These are phyloP conservation scores for Hypoxylon sp. DNA, from an alignment of 2,329 filamentous ascomycete species.

Conservation along the genomic window DNA sequence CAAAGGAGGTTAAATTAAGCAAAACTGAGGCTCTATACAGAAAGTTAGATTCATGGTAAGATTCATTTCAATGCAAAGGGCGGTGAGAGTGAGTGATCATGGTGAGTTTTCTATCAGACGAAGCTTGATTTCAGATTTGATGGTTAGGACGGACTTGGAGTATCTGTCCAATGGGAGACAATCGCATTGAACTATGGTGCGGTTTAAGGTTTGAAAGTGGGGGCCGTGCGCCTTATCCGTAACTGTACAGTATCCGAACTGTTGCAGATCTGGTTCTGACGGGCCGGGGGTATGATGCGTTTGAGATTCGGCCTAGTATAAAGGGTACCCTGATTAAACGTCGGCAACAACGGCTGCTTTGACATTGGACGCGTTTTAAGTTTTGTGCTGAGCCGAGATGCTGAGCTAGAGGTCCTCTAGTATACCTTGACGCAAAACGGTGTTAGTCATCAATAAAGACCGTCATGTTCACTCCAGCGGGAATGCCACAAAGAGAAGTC, in stretches of 20 bases:
- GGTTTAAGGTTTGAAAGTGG: constrained; percentile 32
- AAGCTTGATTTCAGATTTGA: constrained; percentile 14
- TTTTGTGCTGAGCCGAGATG: background rate
- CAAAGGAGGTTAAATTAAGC: background rate
- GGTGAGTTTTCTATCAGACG: constrained; percentile 15
- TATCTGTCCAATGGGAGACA: background rate
- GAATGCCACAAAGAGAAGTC: background rate
- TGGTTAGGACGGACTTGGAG: constrained; percentile 1
- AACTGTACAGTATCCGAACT: constrained; percentile 18
- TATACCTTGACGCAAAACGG: too few species aligned
- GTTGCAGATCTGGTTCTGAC: constrained; percentile 31
- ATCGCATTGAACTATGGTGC: constrained; percentile 25
- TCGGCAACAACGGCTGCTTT: background rate
- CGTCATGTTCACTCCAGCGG: background rate
- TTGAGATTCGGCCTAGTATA: constrained; percentile 24
- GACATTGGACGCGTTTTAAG: background rate
- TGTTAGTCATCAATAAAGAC: constrained; percentile 5
- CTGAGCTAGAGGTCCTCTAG: background rate
- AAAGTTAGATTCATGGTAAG: background rate
- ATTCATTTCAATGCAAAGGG: constrained; percentile 9
- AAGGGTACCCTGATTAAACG: background rate
- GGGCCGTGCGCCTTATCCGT: constrained; percentile 35
- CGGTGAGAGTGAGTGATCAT: constrained; percentile 13
- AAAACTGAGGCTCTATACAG: background rate
- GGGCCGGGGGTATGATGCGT: constrained; percentile 24